phyloP scores from a whole-genome alignment of 2,329 filamentous ascomycete genomes.

The Colletotrichum musicola region DNA sequence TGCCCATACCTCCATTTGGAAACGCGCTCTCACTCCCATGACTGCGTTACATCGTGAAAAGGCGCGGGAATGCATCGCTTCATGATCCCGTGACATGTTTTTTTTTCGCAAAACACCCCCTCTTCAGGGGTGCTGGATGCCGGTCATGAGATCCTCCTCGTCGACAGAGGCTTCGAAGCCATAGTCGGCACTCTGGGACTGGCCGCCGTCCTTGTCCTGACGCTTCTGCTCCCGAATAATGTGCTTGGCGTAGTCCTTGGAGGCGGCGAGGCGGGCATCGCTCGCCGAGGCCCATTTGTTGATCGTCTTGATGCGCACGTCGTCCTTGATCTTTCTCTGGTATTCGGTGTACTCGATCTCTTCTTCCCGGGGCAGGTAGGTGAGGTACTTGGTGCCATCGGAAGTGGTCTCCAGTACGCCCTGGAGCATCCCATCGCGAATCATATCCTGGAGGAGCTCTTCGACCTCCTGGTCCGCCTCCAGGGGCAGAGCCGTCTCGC shows the following conservation, averaged over 20 bases:
- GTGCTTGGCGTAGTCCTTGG: slow-evolving; percentile 67
- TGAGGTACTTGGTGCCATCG: slow-evolving; percentile 60
- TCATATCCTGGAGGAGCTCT: slow-evolving; percentile 66
- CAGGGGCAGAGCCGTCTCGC: slow-evolving; percentile 62
- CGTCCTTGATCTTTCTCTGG: slow-evolving; percentile 57
- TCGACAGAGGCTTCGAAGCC: slow-evolving; percentile 64
- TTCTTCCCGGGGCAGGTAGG: slow-evolving; percentile 59
- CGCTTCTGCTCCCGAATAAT: slow-evolving; percentile 60
- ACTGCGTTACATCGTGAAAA: slow-evolving; percentile 32
- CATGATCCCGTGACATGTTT: neutral
- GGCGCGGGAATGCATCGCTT: slow-evolving; percentile 1
- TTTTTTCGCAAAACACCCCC: neutral
- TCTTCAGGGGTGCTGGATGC: slow-evolving; percentile 45
- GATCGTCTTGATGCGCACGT: slow-evolving; percentile 60
- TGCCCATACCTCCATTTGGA: neutral
- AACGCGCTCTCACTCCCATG: slow-evolving; percentile 1
- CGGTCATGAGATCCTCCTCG: slow-evolving; percentile 73
- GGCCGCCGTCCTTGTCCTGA: slow-evolving; percentile 56
- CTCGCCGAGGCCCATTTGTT: slow-evolving; percentile 63
- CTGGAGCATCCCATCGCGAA: slow-evolving; percentile 64
- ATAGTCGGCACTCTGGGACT: slow-evolving; percentile 45
- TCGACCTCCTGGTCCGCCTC: slow-evolving; percentile 58
- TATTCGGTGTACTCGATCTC: slow-evolving; percentile 65
- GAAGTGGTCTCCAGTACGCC: slow-evolving; percentile 64
- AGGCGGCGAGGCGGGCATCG: slow-evolving; percentile 66